Evolutionary conservation across 768 basidiomycete genomes (phyloP), one percentile per base, ranked within the genome.

Genomic region (Suillus bovinus): DNA sequence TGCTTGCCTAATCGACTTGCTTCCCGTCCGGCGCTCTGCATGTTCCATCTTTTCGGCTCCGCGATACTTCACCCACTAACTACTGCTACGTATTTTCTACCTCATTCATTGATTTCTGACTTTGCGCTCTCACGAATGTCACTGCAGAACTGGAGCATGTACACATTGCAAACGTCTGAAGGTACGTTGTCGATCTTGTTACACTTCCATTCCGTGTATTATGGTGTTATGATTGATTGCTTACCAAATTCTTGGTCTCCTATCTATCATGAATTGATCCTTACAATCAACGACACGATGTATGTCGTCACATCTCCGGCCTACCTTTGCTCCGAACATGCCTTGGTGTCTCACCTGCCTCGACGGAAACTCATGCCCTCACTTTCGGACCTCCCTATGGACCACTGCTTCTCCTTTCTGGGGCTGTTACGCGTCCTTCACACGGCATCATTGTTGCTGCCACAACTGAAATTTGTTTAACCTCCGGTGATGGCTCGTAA

Each of bases 121-220:
- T 41, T 62, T 58, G 29, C 34, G 10, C 33, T 67, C 49, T 44
- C n/a, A 59, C 44, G 60, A 58, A 63, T 50, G 56, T 47, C 31
- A 41, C 33, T 66, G 47, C 72, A 93, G 91, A 47, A 86, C 88
- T 65, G 90, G 92, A 61, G 92, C 92, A 47, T 94, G 92, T 74
- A 89, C 84, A 4, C 86, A 93, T 70, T 94, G 92, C 83, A 94
- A 93, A 75, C 89, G 87, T 70, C 85, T 93, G 69, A 94, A 94
- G 88, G 90, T 89, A 76, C 62, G 85, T 77, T 36, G 61, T 54
- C 59, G 58, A 31, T 58, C 55, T 67, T 24, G 22, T 57, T 42
- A 31, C 34, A 13, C 64, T 67, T 50, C 60, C 60, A 17, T 39
- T 54, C 60, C 10, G 46, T 41, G 24, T 17, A 17, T 29, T 16